phyloP scores from a whole-genome alignment of 139 green algal species.

The Choricystis sp. region DNA sequence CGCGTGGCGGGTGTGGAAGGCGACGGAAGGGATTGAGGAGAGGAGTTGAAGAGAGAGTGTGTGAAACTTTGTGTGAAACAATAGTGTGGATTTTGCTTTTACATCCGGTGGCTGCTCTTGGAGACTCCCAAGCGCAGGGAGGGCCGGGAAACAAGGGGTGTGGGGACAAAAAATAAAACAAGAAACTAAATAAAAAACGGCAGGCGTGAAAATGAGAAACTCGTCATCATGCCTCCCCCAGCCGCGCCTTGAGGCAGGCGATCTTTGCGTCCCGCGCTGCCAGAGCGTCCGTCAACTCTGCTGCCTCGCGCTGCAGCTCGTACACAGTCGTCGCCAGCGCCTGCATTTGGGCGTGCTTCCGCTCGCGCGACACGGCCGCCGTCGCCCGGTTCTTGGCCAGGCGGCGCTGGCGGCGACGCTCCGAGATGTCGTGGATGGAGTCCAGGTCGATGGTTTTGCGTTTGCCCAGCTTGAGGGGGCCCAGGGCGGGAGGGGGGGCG shows the following conservation, averaged over 20 bases:
- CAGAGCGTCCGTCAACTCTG: neutral
- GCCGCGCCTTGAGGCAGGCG: neutral
- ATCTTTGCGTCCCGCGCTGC: neutral
- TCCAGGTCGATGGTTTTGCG: slow-evolving; percentile 4
- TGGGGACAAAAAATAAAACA: neutral
- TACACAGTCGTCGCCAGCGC: neutral
- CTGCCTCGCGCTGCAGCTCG: neutral
- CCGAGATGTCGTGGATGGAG: slow-evolving; percentile 9
- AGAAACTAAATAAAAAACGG: too few relatives aligned
- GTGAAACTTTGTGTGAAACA: neutral
- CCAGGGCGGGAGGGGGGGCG: neutral
- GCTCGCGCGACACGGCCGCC: slow-evolving; percentile 11
- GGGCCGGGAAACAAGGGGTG: neutral
- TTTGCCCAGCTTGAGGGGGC: neutral
- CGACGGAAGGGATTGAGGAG: slow-evolving; percentile 10
- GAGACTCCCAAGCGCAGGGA: neutral
- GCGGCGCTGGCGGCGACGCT: slow-evolving; percentile 13
- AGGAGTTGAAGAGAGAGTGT: neutral
- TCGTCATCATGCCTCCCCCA: neutral
- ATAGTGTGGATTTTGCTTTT: neutral
- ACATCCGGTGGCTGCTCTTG: neutral
- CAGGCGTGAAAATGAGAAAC: neutral
- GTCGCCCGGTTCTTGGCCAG: slow-evolving; percentile 16
- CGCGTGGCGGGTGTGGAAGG: slow-evolving; percentile 62
- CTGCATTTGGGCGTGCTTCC: slow-evolving; percentile 3